Base-by-base conservation (phyloP, 331 rosid genomes). In the Pyrus hybrid region DNA sequence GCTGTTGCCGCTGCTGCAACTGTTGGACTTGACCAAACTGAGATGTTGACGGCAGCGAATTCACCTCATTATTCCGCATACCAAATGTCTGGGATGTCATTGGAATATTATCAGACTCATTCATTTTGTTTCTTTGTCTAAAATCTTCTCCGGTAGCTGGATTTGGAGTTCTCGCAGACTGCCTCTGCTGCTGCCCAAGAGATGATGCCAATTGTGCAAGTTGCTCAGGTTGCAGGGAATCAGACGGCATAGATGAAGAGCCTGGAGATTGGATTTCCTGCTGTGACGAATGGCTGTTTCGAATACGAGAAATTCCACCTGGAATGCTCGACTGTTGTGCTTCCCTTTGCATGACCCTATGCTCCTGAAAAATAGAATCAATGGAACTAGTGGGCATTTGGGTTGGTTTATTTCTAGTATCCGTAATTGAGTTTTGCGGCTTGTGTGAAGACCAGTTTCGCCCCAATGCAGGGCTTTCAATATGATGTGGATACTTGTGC, bases 131-230 rank as follows among this genome's bases (percentile, higher is more conserved):
- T 47, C 62, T 74, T 64, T 77, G 88, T 84, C 92, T 80, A 13
- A 81, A 88, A 80, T 87, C 94, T 51, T 81, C 78, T 18, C 53
- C 53, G 4, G 78, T 22, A 9, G 88, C 66, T 60, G 79, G 66
- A 77, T 57, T 87, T 17, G 72, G 47, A 33, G 81, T 30, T 71
- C 80, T 86, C 71, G 88, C 90, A 4, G 83, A 74, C 80, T 87
- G 96, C 84, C 88, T 88, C 77, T 85, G 90, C 85, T 86, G 89
- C 80, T 86, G 89, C 77, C 87, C 96, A 54, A 88, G 88, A 76
- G 97, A 79, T 67, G 97, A 91, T 43, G 96, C 90, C 70, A 95
- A 73, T 47, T 87, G 97, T 29, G 88, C 89, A 70, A 90, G 97
- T 78, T 95, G 97, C 80, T 95, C 97, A 8, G 93, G 91, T 70